Evolutionary conservation across 352 stramenopile species (phyloP).

Genomic region (Globisporangium yorkense): DNA sequence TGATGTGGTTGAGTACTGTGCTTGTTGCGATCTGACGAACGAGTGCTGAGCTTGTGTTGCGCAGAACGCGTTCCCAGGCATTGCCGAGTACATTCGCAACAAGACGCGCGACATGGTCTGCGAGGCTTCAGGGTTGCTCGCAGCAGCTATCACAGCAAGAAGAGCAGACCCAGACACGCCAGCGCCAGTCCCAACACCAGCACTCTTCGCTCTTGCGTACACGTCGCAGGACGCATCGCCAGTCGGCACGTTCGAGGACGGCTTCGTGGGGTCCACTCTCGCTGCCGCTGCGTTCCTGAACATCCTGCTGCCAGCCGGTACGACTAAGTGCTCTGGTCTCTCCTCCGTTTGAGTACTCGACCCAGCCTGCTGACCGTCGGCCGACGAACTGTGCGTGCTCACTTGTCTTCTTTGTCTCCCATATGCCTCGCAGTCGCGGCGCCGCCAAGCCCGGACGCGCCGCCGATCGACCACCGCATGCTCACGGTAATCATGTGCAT

Average conservation of each 20-base stretch:
- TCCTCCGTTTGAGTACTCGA: background rate
- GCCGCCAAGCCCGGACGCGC: slow-evolving; percentile 66
- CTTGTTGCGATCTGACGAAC: background rate
- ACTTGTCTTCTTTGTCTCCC: too few relatives aligned
- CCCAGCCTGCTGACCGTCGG: background rate
- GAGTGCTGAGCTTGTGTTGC: background rate
- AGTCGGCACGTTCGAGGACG: slow-evolving; percentile 39
- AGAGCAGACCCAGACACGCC: background rate
- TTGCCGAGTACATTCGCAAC: slow-evolving; percentile 70
- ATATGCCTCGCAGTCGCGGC: slow-evolving; percentile 27
- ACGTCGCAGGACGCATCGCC: slow-evolving; percentile 29
- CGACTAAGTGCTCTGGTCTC: background rate
- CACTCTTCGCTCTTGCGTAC: slow-evolving; percentile 36
- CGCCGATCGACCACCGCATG: slow-evolving; percentile 76
- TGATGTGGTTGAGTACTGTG: background rate
- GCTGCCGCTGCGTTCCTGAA: slow-evolving; percentile 63
- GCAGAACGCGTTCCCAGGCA: slow-evolving; percentile 70
- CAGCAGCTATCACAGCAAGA: background rate
- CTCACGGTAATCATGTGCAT: slow-evolving; percentile 85
- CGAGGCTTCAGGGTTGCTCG: slow-evolving; percentile 7
- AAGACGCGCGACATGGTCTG: slow-evolving; percentile 70
- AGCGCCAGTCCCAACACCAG: background rate
- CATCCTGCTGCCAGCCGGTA: slow-evolving; percentile 66
- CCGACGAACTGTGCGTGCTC: too few relatives aligned
- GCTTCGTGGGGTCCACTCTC: slow-evolving; percentile 50